A percentile compares a stretch with the other conserved stretches of the same genome.
phyloP scores from a whole-genome alignment of 2,329 filamentous ascomycete species.

The Aspergillus sp. region DNA sequence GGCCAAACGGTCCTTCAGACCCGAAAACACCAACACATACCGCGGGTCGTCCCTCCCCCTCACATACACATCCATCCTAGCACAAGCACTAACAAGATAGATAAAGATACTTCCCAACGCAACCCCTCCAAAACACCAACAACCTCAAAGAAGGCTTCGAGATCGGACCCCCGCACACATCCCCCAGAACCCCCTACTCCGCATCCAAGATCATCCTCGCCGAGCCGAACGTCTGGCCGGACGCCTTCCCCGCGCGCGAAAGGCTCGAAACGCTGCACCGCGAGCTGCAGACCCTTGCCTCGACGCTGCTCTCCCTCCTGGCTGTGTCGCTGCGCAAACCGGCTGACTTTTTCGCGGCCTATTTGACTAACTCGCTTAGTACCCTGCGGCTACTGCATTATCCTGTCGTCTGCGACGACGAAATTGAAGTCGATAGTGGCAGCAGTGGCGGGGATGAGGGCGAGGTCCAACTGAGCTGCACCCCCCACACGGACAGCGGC shows the following conservation, averaged over 20 bases:
- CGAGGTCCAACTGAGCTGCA: conserved; percentile 24
- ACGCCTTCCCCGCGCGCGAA: conserved; percentile 20
- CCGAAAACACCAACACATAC: conserved; percentile 45
- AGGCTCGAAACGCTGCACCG: conserved; percentile 38
- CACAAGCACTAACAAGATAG: neutral
- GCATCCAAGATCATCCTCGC: conserved; percentile 34
- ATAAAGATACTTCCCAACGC: conserved; percentile 46
- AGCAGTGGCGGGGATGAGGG: neutral
- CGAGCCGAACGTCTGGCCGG: conserved; percentile 45
- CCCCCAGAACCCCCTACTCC: conserved; percentile 1
- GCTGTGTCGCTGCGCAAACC: conserved; percentile 41
- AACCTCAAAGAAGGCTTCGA: conserved; percentile 52
- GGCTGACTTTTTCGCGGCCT: conserved; percentile 40
- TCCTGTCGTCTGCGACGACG: conserved; percentile 21
- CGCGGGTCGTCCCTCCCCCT: conserved; percentile 29
- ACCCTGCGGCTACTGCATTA: conserved; percentile 49
- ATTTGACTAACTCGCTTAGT: conserved; percentile 42
- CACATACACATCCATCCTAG: neutral
- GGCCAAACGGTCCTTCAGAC: conserved; percentile 44
- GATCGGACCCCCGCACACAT: conserved; percentile 34
- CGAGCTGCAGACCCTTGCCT: conserved; percentile 41
- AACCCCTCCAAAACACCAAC: conserved; percentile 36
- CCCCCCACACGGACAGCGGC: conserved; percentile 43
- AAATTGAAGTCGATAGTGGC: neutral
- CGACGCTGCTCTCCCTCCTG: conserved; percentile 39